A percentile compares a stretch with the other conserved stretches of the same genome.
phyloP scores from a whole-genome alignment of 176 grass and related monocot species.

The Raddia distichophylla region DNA sequence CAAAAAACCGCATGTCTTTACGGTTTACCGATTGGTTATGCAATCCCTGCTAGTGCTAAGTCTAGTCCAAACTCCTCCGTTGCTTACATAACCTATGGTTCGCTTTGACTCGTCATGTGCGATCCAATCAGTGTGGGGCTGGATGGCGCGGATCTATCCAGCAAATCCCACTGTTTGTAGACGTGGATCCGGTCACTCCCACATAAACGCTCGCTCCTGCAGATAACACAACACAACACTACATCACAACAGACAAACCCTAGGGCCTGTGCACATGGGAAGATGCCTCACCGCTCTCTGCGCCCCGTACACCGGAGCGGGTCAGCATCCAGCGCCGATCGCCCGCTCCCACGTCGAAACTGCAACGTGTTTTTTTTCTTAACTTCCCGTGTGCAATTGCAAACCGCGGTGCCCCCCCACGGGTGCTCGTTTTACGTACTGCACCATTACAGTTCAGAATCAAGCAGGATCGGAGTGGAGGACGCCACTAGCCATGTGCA shows the following conservation, averaged over 20 bases:
- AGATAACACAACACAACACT: background rate
- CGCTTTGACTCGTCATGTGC: background rate
- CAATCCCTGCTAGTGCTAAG: no score
- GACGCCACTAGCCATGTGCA: background rate
- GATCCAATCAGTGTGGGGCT: background rate
- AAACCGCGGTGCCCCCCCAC: no score
- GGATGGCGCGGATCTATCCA: background rate
- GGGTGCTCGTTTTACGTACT: no score
- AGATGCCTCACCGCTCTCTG: background rate
- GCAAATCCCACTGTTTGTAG: constrained; percentile 1
- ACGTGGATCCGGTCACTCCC: constrained; percentile 27
- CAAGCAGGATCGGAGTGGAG: background rate
- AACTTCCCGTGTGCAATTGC: no score
- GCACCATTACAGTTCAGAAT: no score
- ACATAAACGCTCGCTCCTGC: background rate
- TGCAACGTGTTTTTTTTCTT: no score
- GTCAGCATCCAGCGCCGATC: no score
- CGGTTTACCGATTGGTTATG: no score
- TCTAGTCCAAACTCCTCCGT: no score
- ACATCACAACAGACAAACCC: background rate
- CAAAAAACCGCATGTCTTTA: no score
- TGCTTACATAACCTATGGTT: background rate
- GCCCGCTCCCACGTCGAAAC: no score
- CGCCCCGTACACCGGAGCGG: no score
- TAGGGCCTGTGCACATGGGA: background rate